Percentiles rank a stretch among this genome's conserved stretches.
Evolutionary conservation across 108 stramenopile genomes (phyloP).

Genomic region (Nannochloropsis salina): DNA sequence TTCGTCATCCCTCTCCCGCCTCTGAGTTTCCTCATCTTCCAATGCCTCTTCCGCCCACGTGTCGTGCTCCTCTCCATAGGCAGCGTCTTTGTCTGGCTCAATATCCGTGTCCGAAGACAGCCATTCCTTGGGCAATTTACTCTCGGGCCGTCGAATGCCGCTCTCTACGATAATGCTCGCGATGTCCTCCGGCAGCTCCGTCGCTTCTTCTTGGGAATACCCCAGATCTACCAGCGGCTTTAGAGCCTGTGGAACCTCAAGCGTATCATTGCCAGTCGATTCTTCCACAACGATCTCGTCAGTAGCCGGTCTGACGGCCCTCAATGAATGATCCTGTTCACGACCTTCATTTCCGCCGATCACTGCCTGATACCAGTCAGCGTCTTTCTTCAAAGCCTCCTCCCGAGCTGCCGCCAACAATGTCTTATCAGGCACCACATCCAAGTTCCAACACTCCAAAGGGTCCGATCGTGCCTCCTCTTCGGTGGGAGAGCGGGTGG

Average conservation of each 20-base stretch:
- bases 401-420: background rate
- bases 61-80: background rate
- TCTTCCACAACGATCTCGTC: no score
- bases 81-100: no score
- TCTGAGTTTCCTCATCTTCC: background rate
- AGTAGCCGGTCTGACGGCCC: no score
- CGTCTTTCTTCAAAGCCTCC: background rate
- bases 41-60: background rate
- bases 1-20: background rate
- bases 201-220: background rate
- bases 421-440: background rate
- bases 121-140: background rate
- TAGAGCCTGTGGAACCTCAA: background rate
- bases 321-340: no score
- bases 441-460: background rate
- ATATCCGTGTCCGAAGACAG: background rate
- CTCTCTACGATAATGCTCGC: slow-evolving; percentile 6
- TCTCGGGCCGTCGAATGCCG: background rate
- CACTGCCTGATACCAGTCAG: background rate
- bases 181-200: background rate
- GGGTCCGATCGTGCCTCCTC: background rate
- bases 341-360: background rate
- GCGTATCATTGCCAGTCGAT: no score
- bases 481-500: no score
- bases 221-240: background rate